A percentile compares a stretch with the other conserved stretches of the same genome.
phyloP scores from a whole-genome alignment of 1,139 yeast genomes.

The Kodamaea plutei region DNA sequence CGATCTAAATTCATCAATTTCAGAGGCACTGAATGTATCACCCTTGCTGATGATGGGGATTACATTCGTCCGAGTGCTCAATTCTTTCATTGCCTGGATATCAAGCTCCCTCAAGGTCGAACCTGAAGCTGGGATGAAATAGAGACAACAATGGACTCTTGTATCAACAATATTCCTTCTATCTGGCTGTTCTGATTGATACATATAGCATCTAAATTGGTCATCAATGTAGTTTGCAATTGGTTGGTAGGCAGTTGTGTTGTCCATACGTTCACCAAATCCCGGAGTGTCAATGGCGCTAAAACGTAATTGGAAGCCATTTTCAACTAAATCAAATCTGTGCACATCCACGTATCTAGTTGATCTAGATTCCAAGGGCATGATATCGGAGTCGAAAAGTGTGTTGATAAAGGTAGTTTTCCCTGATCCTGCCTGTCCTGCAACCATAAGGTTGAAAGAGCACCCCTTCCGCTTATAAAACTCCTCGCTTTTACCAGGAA shows the following conservation, averaged over 20 bases:
- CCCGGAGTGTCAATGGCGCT: slow-evolving; percentile 43
- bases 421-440: slow-evolving; percentile 77
- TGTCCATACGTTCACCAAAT: slow-evolving; percentile 39
- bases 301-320: slow-evolving; percentile 14
- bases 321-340: slow-evolving; percentile 11
- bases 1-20: slow-evolving; percentile 39
- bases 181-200: slow-evolving; percentile 51
- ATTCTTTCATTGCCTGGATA: slow-evolving; percentile 62
- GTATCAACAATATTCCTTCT: slow-evolving; percentile 48
- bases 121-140: slow-evolving; percentile 60
- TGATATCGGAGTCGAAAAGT: slow-evolving; percentile 10
- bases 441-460: slow-evolving; percentile 60
- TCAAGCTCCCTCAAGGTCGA: slow-evolving; percentile 49
- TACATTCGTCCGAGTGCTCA: slow-evolving; percentile 62
- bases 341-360: slow-evolving; percentile 6
- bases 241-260: slow-evolving; percentile 56
- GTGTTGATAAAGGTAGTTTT: slow-evolving; percentile 77
- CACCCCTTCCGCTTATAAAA: slow-evolving; percentile 26
- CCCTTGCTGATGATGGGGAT: slow-evolving; percentile 77
- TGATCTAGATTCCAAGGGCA: neutral
- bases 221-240: slow-evolving; percentile 55
- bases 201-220: slow-evolving; percentile 16
- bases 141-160: slow-evolving; percentile 74
- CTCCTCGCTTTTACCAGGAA: slow-evolving; percentile 26
- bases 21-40: slow-evolving; percentile 55